Percentiles rank a stretch among this genome's conserved stretches.
phyloP scores from a whole-genome alignment of 2,329 filamentous ascomycete species.

The Claviceps sp. region DNA sequence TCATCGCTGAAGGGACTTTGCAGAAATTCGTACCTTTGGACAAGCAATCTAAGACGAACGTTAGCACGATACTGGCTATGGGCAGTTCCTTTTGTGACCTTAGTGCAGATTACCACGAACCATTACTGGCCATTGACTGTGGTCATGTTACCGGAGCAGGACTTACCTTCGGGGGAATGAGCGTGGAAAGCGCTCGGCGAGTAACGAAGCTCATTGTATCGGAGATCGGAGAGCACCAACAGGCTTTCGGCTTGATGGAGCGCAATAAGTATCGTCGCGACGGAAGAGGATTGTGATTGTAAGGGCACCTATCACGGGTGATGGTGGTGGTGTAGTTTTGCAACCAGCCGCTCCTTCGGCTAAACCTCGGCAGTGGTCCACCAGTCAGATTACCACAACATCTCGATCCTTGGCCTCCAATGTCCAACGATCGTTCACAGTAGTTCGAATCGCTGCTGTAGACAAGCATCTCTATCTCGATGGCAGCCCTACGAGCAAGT shows the following conservation, averaged over 20 bases:
- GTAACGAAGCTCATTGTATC: constrained; percentile 83
- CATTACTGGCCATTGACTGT: neutral
- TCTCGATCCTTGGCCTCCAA: constrained; percentile 9
- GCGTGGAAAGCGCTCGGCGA: constrained; percentile 87
- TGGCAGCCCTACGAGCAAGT: constrained; percentile 53
- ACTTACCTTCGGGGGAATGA: constrained; percentile 95
- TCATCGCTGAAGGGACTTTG: neutral
- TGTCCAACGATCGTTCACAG: neutral
- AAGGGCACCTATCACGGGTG: constrained; percentile 13
- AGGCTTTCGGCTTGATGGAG: constrained; percentile 12
- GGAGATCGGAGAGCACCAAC: constrained; percentile 21
- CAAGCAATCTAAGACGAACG: constrained; percentile 52
- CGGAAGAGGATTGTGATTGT: constrained; percentile 21
- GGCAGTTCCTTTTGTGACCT: too few relatives aligned
- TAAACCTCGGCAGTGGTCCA: constrained; percentile 27
- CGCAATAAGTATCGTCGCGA: constrained; percentile 19
- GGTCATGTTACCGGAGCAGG: neutral
- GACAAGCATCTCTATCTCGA: constrained; percentile 22
- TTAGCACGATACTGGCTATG: constrained; percentile 12
- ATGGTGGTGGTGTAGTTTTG: constrained; percentile 13
- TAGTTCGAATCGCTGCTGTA: constrained; percentile 8
- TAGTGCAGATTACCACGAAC: too few relatives aligned
- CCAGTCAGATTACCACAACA: constrained; percentile 26
- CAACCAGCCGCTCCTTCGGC: constrained; percentile 39
- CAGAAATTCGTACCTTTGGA: constrained; percentile 48